Base-by-base conservation (phyloP, 2,329 filamentous ascomycete species). In the Penicillium sumatraense region DNA sequence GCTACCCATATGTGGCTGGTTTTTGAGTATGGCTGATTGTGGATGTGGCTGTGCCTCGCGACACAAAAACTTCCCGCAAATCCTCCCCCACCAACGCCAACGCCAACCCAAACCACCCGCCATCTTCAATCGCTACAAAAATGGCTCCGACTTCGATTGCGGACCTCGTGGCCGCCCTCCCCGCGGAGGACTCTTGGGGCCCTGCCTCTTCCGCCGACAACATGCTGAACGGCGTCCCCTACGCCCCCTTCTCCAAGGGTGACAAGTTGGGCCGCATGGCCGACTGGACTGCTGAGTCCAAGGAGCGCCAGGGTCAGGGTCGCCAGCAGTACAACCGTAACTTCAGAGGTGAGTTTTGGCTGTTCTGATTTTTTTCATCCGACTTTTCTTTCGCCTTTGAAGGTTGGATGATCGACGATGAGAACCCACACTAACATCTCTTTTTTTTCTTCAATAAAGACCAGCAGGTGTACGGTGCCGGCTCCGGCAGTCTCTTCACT, bases 181-280 rank as follows among this genome's bases (percentile, higher is more conserved):
- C 89, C 60, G 81, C 88, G 53, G 87, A 88, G 72, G 88, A 91
- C 69, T 85, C 87, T 76, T 99, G 95, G 95, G 95, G 95, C 57
- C 93, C 93, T 51, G 77, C 89, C 58, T 86, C 89, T 65, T 89
- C 92, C 58, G 86, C 81, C 68, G 91, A 96, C 75, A 96, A 91
- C 62, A 96, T 90, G 59, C 85, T 98, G 69, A 88, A 96, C 74
- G 95, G 95, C 73, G 91, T 98, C 47, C 95, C 95, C 35, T 99
- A 97, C 77, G 95, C 95, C 68, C 95, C 95, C 58, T 99, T 95
- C 83, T 97, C 93, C 65, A 99, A 99, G 80, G 92, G 91, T 74
- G 95, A 99, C 82, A 98, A 97, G 84, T 83, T 99, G 57, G 95
- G 95, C 72, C 93, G 95, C 75, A 98, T 99, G 93, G 95, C 95